Base-by-base conservation (phyloP, 441 rosid species). In the Eugenia klotzschiana region DNA sequence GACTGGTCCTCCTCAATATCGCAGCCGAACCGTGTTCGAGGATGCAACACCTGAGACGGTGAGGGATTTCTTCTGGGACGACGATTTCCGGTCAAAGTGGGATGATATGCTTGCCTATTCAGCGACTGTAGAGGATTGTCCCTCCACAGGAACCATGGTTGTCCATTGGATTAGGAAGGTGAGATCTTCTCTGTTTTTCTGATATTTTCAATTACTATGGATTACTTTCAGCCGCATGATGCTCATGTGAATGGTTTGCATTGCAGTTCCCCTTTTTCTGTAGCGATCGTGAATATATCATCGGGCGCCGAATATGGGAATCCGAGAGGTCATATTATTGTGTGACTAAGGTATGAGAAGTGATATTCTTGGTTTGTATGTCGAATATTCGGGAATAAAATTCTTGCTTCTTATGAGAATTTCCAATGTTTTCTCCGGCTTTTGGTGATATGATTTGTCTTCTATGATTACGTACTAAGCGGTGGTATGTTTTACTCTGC, bases 41-140 rank as follows among this genome's bases (percentile, higher is more conserved):
- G 90, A 93, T 89, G 93, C 91, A 69, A 85, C 90, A 1, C 91
- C 98, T 9, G 93, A 91, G 88, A 49, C 86, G 58, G 86, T 94
- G 87, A 91, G 97, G 86, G 98, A 94, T 84, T 94, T 95, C 84
- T 95, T 93, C 79, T 94, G 98, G 98, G 98, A 95, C 46, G 96
- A 95, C 80, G 93, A 90, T 77, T 95, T 93, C 82, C 90, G 97
- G 79, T 83, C 89, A n/a, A 89, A 89, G 74, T 95, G 98, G 98
- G 97, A 95, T 79, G 91, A 93, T 85, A 95, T 93, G 98, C 98
- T 95, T 84, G 87, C 91, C 52, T 79, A 53, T 86, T 87, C 91
- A 79, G 80, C 87, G 4, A 91, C 87, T 20, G 37, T 91, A 73
- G 93, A 92, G 27, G 94, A 92, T 69, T 93, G 95, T 83, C 86